Base-by-base conservation (phyloP, 495 filamentous ascomycete genomes). In the Halenospora varia region DNA sequence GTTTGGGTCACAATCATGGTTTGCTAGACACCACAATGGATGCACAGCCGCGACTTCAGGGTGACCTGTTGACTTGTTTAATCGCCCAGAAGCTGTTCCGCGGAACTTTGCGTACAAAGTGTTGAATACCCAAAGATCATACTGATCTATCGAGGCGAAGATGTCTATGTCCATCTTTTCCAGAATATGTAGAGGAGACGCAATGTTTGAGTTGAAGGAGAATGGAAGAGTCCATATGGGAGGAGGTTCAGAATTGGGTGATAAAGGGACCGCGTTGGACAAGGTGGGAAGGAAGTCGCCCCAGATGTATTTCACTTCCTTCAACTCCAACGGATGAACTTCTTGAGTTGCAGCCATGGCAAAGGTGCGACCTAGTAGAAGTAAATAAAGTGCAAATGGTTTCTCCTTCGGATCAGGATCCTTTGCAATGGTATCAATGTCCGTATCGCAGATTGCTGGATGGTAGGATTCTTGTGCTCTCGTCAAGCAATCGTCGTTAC, bases 1-100 rank as follows among this genome's bases (percentile, higher is more conserved):
- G 72, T 96, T 96, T 10, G 94, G 94, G 68, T 95, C 84, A 70
- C 94, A 98, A 58, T 87, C 88, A 70, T 98, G 95, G 59, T 98
- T 98, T 13, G 92, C 93, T 39, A 82, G 71, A 46, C 76, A 78
- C 78, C 79, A 82, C 55, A 76, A 72, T 18, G 79, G 75, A 64
- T 80, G 79, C 0, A 79, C 75, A 25, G 90, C 90, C 40, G 85
- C 87, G 10, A 94, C 81, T 55, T 94, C 89, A 0, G 90, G 90
- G 18, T 87, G 77, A 17, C 90, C 82, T 62, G 90, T 87, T 65
- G 80, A 78, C 13, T 25, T 39, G 26, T 82, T 87, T 53, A 94
- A 81, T 6, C 90, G 77, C 2, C 90, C 94, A 2, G 89, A 94
- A 0, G 94, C 93, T 0, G 91, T 94, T 41, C 90, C 93, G 9